A percentile compares a stretch with the other conserved stretches of the same genome.
These are phyloP conservation scores for Grifola frondosa DNA, from an alignment of 1,284 basidiomycete genomes.

Conservation along the genomic window DNA sequence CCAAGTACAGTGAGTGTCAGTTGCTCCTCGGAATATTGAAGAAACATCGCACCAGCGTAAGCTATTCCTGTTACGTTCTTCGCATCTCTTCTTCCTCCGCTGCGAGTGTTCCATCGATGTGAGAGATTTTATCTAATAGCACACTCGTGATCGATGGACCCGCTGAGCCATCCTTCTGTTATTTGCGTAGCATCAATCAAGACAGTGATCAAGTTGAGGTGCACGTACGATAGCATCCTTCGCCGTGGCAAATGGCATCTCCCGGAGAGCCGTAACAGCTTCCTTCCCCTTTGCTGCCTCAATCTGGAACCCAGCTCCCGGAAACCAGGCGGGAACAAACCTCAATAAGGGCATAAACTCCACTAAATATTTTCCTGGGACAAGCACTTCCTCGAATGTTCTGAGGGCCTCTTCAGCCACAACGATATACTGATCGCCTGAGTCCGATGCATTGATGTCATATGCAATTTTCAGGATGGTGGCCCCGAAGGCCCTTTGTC, in stretches of 20 bases:
- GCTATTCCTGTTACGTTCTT: conserved; percentile 21
- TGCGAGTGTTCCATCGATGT: background rate
- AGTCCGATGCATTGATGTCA: conserved; percentile 1
- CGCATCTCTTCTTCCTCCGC: conserved; percentile 11
- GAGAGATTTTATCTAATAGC: conserved; percentile 4
- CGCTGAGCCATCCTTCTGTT: conserved; percentile 7
- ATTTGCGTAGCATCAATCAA: background rate
- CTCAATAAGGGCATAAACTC: conserved; percentile 3
- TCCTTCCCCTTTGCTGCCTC: background rate
- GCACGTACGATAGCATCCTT: conserved; percentile 15
- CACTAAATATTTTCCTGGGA: conserved; percentile 4
- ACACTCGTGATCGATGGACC: conserved; percentile 10
- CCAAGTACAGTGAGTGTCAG: background rate
- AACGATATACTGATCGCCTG: conserved; percentile 2
- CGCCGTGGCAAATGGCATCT: conserved; percentile 16
- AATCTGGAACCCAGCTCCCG: conserved; percentile 3
- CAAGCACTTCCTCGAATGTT: background rate
- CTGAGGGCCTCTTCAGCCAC: background rate
- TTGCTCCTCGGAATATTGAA: too few relatives aligned
- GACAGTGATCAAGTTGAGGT: background rate
- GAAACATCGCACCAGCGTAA: conserved; percentile 17
- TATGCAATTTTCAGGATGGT: conserved; percentile 7
- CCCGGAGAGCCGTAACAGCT: background rate
- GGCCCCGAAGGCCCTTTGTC: conserved; percentile 7
- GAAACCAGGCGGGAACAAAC: conserved; percentile 4